Evolutionary conservation across 768 basidiomycete species (phyloP), one percentile per base, ranked within the genome.

Genomic region (Phanerochaete carnosa): DNA sequence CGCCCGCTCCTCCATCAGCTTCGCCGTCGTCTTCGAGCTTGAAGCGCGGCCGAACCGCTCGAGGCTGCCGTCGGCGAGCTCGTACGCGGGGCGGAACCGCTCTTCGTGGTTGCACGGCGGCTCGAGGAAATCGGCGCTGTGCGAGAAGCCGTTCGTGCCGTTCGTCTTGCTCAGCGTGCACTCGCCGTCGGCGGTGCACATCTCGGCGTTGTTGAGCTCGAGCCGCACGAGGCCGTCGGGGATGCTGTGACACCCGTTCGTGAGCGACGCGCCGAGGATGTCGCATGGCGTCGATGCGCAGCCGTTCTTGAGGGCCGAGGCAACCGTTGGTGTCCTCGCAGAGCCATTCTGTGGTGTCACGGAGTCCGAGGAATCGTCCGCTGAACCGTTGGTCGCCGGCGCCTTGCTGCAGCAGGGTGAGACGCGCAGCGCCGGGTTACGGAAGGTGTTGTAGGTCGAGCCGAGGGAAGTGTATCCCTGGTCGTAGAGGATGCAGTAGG

Each of bases 391-490:
- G 69, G 11, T 60, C 39, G 46, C 60, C 55, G 33, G 33, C 15
- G 33, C 33, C 33, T 45, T 61, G 2, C 57, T 45, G 62, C 67
- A 68, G 1, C 54, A 45, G n/a, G 65, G 57, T 33, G 58, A 56
- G 29, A 76, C 58, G 47, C 71, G 77, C 2, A 98, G 83, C 1
- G 92, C 87, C 1, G 96, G 95, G 68, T 98, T 98, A 0, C 88
- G 94, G 70, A 88, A 89, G 0, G 97, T 98, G 75, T 98, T 97
- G 75, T 85, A 92, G 8, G 90, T 94, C 12, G 95, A 97, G 19
- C 97, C 96, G 22, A 99, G 84, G 4, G 96, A 98, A 2, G 97
- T 99, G 74, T 96, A 99, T n/a, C 96, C 97, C 75, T 90, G 79
- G 67, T 98, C 94, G 68, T 99, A 99, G 45, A 99, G 71, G 37